phyloP scores from a whole-genome alignment of 2,329 filamentous ascomycete species.

The Ilyonectria sp. region DNA sequence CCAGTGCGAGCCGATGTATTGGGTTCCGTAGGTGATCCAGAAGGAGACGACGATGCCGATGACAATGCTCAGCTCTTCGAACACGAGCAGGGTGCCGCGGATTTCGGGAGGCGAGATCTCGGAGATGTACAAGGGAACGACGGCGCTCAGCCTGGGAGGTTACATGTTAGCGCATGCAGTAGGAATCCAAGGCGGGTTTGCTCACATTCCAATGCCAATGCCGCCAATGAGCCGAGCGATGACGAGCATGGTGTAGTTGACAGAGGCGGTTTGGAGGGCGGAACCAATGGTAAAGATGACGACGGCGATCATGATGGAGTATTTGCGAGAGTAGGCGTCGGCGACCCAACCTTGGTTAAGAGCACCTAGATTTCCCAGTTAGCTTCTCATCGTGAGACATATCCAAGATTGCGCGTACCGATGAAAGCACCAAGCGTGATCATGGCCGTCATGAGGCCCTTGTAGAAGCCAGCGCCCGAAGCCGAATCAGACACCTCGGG shows the following conservation, averaged over 20 bases:
- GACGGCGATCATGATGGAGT: conserved; percentile 53
- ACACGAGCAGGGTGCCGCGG: conserved; percentile 61
- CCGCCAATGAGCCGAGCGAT: conserved; percentile 60
- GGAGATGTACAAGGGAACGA: conserved; percentile 60
- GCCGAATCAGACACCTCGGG: conserved; percentile 51
- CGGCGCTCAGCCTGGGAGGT: conserved; percentile 47
- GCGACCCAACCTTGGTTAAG: conserved; percentile 58
- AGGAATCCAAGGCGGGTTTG: not conserved
- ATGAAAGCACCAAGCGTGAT: conserved; percentile 63
- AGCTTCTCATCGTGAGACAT: not conserved
- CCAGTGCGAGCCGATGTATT: conserved; percentile 44
- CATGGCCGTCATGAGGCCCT: conserved; percentile 65
- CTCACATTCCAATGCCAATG: conserved; percentile 58
- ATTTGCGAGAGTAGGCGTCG: conserved; percentile 52
- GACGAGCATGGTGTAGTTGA: conserved; percentile 59
- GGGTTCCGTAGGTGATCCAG: conserved; percentile 51
- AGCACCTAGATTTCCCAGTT: conserved; percentile 52
- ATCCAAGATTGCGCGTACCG: conserved; percentile 38
- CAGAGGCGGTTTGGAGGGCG: conserved; percentile 58
- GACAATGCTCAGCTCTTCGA: conserved; percentile 56
- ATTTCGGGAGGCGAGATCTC: conserved; percentile 65
- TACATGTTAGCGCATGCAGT: not conserved
- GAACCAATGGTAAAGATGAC: conserved; percentile 58
- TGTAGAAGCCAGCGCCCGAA: conserved; percentile 56
- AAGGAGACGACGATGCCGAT: conserved; percentile 51